Evolutionary conservation across 352 stramenopile species (phyloP).

Genomic region (Globisporangium mamillatum): DNA sequence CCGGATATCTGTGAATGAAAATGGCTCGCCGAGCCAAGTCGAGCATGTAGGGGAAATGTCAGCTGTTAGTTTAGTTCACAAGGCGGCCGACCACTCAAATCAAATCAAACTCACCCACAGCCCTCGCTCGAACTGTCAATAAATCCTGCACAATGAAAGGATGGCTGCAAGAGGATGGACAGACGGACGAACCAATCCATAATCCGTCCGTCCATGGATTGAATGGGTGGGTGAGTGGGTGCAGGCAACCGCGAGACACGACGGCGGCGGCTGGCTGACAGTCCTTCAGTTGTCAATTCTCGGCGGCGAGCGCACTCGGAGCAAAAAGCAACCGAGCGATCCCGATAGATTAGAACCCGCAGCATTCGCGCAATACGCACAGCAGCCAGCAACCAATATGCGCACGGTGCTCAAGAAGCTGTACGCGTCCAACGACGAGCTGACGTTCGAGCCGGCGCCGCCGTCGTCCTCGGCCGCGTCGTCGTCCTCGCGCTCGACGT

Average conservation of each 20-base stretch:
- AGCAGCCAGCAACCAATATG: not conserved
- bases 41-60: not conserved
- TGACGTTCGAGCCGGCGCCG: conserved; percentile 25
- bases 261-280: not conserved
- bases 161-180: not conserved
- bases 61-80: not conserved
- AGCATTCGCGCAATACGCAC: not conserved
- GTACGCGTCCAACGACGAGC: conserved; percentile 19
- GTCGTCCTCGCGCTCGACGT: conserved; percentile 36
- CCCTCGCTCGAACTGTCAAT: not conserved
- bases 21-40: not conserved
- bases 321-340: not conserved
- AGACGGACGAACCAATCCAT: not conserved
- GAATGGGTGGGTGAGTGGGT: not conserved
- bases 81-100: not conserved
- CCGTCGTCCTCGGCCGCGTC: conserved; percentile 26
- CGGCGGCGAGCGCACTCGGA: conserved; percentile 1
- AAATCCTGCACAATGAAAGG: not conserved
- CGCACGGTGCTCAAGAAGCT: conserved; percentile 21
- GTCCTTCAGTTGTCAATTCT: conserved; percentile 11
- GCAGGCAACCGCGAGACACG: not conserved
- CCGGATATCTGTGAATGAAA: not conserved
- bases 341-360: not conserved
- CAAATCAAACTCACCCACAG: not conserved
- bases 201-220: not conserved